Evolutionary conservation across 345 rosid species (phyloP), one percentile per base, ranked within the genome.

Genomic region (Brassica cretica): DNA sequence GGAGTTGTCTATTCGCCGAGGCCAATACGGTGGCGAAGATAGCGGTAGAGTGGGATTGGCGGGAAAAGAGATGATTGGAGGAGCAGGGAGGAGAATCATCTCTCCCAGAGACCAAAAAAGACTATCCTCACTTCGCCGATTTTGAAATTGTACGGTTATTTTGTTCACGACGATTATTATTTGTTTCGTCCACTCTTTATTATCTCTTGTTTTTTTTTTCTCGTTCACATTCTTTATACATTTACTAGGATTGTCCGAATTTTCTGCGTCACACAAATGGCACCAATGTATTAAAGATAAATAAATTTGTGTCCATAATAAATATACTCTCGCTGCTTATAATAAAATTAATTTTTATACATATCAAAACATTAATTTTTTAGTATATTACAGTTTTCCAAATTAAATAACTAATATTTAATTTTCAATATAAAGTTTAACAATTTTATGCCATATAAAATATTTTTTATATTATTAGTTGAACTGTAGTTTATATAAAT

Each of bases 11-110:
- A 68, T 56, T 25, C 76, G 72, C 51, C 77, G 72, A 18, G 72
- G 67, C 5, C 49, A 76, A 18, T 32, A 67, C 14, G 68, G 69
- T n/a, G 70, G 67, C 6, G 77, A 70, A 15, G 67, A 8, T 15
- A 19, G 69, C 11, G 71, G 15, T 33, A 19, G 32, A 25, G 4
- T 66, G 21, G 78, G 74, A 70, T 33, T 79, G 85, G 91, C 85
- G 84, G 86, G 84, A 86, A 84, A 94, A 24, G 86, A 44, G 35
- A 24, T 6, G 73, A 85, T 18, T 68, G 82, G 75, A 2, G 78
- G 78, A 10, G 84, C 55, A 64, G 86, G 66, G 7, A 73, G 72
- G 0, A 84, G 82, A 18, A 81, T 51, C 71, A 76, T 79, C 68
- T 70, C 68, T 70, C 46, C 72, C 25, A 19, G 8, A 60, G 67